Conservation (phyloP, 2,329 filamentous ascomycete species). For the Penicillium thymicola region DNA sequence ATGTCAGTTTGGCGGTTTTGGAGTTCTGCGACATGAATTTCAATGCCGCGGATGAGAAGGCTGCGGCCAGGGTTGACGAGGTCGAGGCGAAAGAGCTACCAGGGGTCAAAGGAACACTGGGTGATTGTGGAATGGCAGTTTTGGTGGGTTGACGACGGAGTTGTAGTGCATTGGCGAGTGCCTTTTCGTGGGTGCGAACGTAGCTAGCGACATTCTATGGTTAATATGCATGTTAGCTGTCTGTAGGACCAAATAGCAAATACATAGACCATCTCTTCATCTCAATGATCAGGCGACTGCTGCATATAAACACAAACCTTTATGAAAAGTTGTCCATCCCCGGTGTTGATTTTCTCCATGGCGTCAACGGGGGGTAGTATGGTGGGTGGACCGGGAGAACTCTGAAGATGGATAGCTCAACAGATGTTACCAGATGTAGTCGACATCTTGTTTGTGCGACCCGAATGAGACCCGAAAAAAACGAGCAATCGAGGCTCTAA, state of each 20-base stretch:
- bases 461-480: constrained; percentile 6
- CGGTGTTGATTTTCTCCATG: constrained; percentile 50
- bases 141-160: constrained; percentile 68
- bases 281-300: neutral
- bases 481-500: constrained; percentile 9
- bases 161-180: constrained; percentile 91
- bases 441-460: constrained; percentile 36
- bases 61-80: constrained; percentile 70
- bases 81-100: constrained; percentile 62
- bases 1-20: constrained; percentile 85
- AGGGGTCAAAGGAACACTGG: constrained; percentile 54
- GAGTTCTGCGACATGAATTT: constrained; percentile 79
- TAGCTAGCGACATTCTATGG: constrained; percentile 87
- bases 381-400: constrained; percentile 31
- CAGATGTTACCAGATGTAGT: constrained; percentile 28
- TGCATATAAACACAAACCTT: constrained; percentile 33
- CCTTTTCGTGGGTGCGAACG: constrained; percentile 95
- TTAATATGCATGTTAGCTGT: constrained; percentile 3
- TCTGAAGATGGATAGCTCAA: constrained; percentile 38
- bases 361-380: constrained; percentile 25
- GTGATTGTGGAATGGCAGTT: constrained; percentile 58
- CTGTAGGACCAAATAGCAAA: neutral
- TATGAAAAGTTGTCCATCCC: constrained; percentile 51
- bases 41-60: constrained; percentile 80
- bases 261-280: neutral